Conservation (phyloP, 495 filamentous ascomycete genomes). For the Aspergillus taichungensis region DNA sequence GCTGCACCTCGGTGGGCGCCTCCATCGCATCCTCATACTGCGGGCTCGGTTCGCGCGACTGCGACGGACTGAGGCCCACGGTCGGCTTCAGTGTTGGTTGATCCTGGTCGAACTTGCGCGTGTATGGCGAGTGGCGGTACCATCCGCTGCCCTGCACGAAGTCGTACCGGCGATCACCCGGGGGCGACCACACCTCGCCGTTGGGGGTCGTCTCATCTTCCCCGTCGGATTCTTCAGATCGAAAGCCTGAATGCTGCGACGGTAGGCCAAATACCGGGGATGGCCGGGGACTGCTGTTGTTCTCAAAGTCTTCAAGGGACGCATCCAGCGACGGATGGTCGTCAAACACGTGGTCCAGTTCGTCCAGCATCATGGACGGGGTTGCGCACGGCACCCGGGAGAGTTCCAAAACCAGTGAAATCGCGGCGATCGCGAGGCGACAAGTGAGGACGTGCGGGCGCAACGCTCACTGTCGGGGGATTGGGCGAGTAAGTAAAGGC, state of each 20-base stretch:
- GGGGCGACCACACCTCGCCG: conserved; percentile 49
- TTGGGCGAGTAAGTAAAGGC: conserved; percentile 1
- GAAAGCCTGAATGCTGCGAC: conserved; percentile 70
- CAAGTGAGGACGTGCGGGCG: conserved; percentile 2
- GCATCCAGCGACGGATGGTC: conserved; percentile 62
- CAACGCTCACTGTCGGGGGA: conserved; percentile 1
- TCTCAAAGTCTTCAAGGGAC: conserved; percentile 71
- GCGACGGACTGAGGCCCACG: conserved; percentile 35
- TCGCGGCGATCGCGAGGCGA: conserved; percentile 13
- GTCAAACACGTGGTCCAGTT: conserved; percentile 48
- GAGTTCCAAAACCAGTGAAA: conserved; percentile 10
- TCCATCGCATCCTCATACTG: conserved; percentile 49
- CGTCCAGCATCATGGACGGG: conserved; percentile 40
- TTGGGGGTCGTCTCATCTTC: conserved; percentile 26
- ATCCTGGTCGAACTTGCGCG: conserved; percentile 25
- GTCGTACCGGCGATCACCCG: conserved; percentile 45
- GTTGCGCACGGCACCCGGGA: conserved; percentile 19
- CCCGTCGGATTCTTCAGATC: conserved; percentile 51
- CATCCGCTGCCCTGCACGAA: conserved; percentile 44
- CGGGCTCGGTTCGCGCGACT: conserved; percentile 46
- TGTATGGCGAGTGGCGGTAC: conserved; percentile 49
- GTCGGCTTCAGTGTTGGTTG: conserved; percentile 35
- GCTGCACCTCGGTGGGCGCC: conserved; percentile 14
- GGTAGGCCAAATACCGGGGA: conserved; percentile 54
- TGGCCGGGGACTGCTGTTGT: conserved; percentile 39